A percentile compares a stretch with the other conserved stretches of the same genome.
Evolutionary conservation across 2,329 filamentous ascomycete species (phyloP).

Genomic region (Xylaria sp.): DNA sequence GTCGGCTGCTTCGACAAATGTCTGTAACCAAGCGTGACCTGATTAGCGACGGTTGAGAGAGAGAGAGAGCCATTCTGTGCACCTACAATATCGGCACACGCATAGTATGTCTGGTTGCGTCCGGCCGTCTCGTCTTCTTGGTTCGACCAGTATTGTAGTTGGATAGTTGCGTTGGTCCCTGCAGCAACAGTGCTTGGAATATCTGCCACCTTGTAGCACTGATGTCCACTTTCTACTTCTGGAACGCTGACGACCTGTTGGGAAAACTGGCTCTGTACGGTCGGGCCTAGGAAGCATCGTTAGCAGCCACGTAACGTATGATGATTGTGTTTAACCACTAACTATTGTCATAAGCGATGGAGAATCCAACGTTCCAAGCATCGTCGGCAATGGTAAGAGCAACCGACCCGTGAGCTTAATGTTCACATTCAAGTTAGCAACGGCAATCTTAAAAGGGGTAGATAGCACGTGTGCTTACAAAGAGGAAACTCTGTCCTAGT

Average conservation of each 20-base stretch:
- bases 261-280: slow-evolving; percentile 41
- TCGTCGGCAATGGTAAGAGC: slow-evolving; percentile 58
- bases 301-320: not conserved
- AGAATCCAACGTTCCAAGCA: slow-evolving; percentile 55
- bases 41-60: not conserved
- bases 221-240: slow-evolving; percentile 44
- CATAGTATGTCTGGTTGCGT: slow-evolving; percentile 45
- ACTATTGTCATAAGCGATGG: slow-evolving; percentile 55
- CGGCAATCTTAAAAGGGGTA: not conserved
- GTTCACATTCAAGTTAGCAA: not conserved
- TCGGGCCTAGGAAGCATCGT: slow-evolving; percentile 34
- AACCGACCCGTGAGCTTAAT: slow-evolving; percentile 54
- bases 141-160: slow-evolving; percentile 45
- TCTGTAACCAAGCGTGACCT: slow-evolving; percentile 32
- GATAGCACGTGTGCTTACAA: slow-evolving; percentile 41
- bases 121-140: slow-evolving; percentile 40
- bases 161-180: slow-evolving; percentile 46
- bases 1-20: slow-evolving; percentile 40
- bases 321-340: slow-evolving; percentile 24
- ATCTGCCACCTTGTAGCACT: slow-evolving; percentile 44
- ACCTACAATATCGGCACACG: slow-evolving; percentile 47
- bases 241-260: slow-evolving; percentile 41
- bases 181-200: slow-evolving; percentile 36
- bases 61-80: not conserved
- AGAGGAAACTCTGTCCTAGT: slow-evolving; percentile 59